phyloP scores from a whole-genome alignment of 1,284 basidiomycete genomes.

The Microbotryum saponariae region DNA sequence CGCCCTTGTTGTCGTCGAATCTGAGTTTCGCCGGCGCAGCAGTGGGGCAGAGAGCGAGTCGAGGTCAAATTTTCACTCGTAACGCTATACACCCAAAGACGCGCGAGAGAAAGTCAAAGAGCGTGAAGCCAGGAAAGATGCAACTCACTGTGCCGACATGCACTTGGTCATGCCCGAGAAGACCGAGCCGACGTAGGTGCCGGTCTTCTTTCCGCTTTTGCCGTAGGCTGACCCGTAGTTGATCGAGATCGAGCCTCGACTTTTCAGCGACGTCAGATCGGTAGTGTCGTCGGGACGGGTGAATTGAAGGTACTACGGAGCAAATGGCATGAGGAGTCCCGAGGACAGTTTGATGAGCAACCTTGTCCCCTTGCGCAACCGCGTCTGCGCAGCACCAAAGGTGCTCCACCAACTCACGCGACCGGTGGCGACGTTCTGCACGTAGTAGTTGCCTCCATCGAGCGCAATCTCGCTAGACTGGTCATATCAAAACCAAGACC shows the following conservation, averaged over 20 bases:
- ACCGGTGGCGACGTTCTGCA: conserved; percentile 18
- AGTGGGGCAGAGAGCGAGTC: too few species aligned
- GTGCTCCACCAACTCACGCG: not conserved
- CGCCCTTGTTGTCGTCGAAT: conserved; percentile 5
- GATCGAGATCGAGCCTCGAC: conserved; percentile 8
- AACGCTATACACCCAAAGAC: too few species aligned
- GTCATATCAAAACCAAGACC: not conserved
- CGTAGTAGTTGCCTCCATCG: not conserved
- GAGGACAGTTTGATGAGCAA: not conserved
- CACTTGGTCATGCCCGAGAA: conserved; percentile 16
- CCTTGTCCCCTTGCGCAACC: not conserved
- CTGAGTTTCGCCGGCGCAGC: too few species aligned
- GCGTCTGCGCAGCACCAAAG: not conserved
- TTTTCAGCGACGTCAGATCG: conserved; percentile 13
- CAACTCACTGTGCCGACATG: conserved; percentile 15
- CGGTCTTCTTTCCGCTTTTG: conserved; percentile 9
- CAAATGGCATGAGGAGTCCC: not conserved
- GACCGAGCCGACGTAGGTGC: conserved; percentile 7
- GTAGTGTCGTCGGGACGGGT: conserved; percentile 15
- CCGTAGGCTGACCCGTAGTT: conserved; percentile 18
- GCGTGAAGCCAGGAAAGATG: too few species aligned
- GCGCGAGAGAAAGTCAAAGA: too few species aligned
- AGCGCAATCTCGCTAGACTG: not conserved
- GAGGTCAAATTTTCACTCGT: too few species aligned
- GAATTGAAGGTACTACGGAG: not conserved